Base-by-base conservation (phyloP, 1,284 basidiomycete species). In the Naganishia liquefaciens region DNA sequence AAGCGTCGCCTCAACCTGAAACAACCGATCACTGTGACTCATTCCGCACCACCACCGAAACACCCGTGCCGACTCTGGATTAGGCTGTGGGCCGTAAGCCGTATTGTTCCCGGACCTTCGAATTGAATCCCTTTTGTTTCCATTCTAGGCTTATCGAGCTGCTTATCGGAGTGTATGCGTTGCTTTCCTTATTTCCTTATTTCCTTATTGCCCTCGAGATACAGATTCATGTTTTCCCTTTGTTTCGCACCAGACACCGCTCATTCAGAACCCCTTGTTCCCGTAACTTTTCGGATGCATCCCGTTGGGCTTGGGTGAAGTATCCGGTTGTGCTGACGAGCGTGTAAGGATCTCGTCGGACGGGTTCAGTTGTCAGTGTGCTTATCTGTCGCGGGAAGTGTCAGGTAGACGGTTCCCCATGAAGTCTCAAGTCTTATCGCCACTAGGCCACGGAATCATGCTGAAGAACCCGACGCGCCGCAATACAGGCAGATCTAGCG, bases 1-100 rank as follows among this genome's bases (percentile, higher is more conserved):
- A 54, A 54, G 53, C 53, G 53, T 54, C 13, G 33, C n/a, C 40
- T 54, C 27, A 21, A 27, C 28, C 53, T 54, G 53, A 54, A 54
- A 54, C 53, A 54, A 39, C 46, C 51, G 51, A 51, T 51, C 49
- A 27, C 11, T 21, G 11, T 39, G 39, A 43, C 17, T 42, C 53
- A 43, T 54, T 23, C 39, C 51, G 27, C 25, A n/a, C 15, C 30
- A 17, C 25, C 51, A 17, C 28, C 28, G 43, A 37, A n/a, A 17
- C 10, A 7, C 10, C 28, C 13, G 28, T 11, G 7, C 54, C 39
- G n/a, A 30, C 54, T 55, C 54, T 30, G 25, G 40, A 21, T 7
- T 2, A 43, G n/a, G 9, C 21, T 27, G 47, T 1, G 21, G 33
- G 15, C 30, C 21, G 33, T 9, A 17, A 4, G 50, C 10, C 28